These are phyloP conservation scores for Penicillium nucicola DNA, from an alignment of 495 filamentous ascomycete genomes.

Conservation along the genomic window DNA sequence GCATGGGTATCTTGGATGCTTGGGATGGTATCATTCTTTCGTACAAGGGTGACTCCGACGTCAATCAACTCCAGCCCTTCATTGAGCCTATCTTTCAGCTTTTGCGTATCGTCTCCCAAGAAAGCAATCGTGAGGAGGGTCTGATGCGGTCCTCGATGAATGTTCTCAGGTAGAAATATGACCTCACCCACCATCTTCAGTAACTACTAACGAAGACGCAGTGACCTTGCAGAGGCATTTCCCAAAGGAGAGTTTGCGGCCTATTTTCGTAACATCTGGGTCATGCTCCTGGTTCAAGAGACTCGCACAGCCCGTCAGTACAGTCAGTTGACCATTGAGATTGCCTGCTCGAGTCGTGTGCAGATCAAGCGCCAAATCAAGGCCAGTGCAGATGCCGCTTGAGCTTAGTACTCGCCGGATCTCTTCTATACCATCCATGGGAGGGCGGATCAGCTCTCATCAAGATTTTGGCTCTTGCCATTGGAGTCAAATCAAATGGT, in stretches of 20 bases:
- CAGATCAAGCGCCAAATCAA: conserved; percentile 89
- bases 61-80: conserved; percentile 67
- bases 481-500: no score
- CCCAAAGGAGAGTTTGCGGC: conserved; percentile 81
- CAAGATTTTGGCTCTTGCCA: no score
- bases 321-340: conserved; percentile 77
- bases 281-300: conserved; percentile 85
- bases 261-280: conserved; percentile 87
- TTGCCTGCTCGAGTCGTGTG: conserved; percentile 94
- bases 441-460: no score
- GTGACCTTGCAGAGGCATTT: conserved; percentile 92
- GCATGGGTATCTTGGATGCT: conserved; percentile 99
- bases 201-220: no score
- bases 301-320: conserved; percentile 82
- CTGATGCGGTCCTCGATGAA: conserved; percentile 92
- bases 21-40: conserved; percentile 95
- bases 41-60: conserved; percentile 66
- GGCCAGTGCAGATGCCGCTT: conserved; percentile 39
- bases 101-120: conserved; percentile 74
- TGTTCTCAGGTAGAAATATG: conserved; percentile 57
- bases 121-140: conserved; percentile 83
- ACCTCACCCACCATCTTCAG: no score
- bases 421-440: no score
- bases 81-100: conserved; percentile 87
- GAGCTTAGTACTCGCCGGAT: neutral